These are phyloP conservation scores for Fusarium oxysporum DNA, from an alignment of 2,329 filamentous ascomycete genomes.

Conservation along the genomic window DNA sequence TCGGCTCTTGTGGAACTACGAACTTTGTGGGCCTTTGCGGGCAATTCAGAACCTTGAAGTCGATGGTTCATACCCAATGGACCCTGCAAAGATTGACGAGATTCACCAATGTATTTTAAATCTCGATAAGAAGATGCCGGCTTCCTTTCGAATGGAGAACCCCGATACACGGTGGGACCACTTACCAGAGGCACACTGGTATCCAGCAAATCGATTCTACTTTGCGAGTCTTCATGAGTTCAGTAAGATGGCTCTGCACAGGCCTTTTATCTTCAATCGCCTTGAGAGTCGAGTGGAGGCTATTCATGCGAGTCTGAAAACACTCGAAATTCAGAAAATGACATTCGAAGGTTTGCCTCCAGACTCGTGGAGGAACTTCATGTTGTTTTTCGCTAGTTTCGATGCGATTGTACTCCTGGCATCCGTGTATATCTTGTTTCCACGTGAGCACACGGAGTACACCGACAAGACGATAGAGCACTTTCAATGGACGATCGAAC, in stretches of 20 bases:
- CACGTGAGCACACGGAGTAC: slow-evolving; percentile 63
- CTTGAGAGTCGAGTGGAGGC: slow-evolving; percentile 65
- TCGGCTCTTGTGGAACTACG: slow-evolving; percentile 62
- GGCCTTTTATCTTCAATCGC: slow-evolving; percentile 71
- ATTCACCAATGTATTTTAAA: slow-evolving; percentile 64
- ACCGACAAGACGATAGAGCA: slow-evolving; percentile 63
- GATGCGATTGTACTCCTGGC: slow-evolving; percentile 72
- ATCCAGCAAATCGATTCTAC: slow-evolving; percentile 59
- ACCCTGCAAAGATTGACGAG: slow-evolving; percentile 64
- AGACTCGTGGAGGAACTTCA: slow-evolving; percentile 63
- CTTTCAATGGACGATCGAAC: slow-evolving; percentile 69
- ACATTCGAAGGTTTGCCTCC: slow-evolving; percentile 62
- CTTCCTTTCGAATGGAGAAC: slow-evolving; percentile 65
- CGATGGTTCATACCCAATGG: slow-evolving; percentile 65
- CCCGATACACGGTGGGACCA: slow-evolving; percentile 69
- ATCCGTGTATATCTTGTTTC: slow-evolving; percentile 71
- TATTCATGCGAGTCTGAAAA: slow-evolving; percentile 65
- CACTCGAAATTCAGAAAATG: slow-evolving; percentile 65
- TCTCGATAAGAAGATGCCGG: slow-evolving; percentile 61
- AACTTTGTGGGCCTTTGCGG: slow-evolving; percentile 61
- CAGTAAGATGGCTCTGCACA: slow-evolving; percentile 69
- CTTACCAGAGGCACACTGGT: slow-evolving; percentile 65
- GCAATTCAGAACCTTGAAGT: slow-evolving; percentile 68
- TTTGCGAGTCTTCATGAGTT: slow-evolving; percentile 64
- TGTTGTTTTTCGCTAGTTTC: slow-evolving; percentile 72